Evolutionary conservation across 2,329 filamentous ascomycete species (phyloP), one percentile per base, ranked within the genome.

Genomic region (Sporothrix humicola): DNA sequence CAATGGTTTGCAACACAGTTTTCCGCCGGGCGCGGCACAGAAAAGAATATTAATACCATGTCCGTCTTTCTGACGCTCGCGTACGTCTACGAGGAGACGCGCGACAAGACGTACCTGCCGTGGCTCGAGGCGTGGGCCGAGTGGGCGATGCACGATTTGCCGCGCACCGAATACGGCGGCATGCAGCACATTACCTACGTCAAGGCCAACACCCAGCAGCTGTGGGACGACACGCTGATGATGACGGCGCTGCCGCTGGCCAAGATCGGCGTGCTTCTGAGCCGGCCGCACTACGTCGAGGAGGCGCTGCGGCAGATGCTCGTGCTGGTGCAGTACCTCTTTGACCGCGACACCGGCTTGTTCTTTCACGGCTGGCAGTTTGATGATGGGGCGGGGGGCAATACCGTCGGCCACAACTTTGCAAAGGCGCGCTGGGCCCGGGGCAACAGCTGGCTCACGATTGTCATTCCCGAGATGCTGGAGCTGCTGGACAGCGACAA

Each of bases 31-130:
- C 23, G 23, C 23, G 90, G 87, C 77, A 95, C 93, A 3, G 93
- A 91, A 52, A 95, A 95, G 81, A 95, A 95, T 81, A 94, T 94
- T 85, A 94, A 94, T 84, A 94, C 93, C 17, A 94, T 95, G 92
- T 89, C 91, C 15, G 90, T 90, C 0, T 93, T 95, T 80, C 83
- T 94, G 23, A 93, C 92, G 0, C 85, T 95, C 0, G 92, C 92
- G 0, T 90, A 90, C 79, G 85, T 95, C n/a, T 95, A 95, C 78
- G 92, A 95, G 81, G 88, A 90, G 80, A 93, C 90, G 0, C 83
- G 86, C 9, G 90, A 93, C 78, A 84, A 86, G 76, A 89, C 87
- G 0, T 94, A 93, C 79, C 83, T 92, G 8, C 91, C 92, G 0
- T 95, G 92, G 92, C 84, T 95, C 6, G 93, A 95, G 78, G 85